These are phyloP conservation scores for Lipomyces chichibuensis DNA, from an alignment of 805 yeast species.

Conservation along the genomic window DNA sequence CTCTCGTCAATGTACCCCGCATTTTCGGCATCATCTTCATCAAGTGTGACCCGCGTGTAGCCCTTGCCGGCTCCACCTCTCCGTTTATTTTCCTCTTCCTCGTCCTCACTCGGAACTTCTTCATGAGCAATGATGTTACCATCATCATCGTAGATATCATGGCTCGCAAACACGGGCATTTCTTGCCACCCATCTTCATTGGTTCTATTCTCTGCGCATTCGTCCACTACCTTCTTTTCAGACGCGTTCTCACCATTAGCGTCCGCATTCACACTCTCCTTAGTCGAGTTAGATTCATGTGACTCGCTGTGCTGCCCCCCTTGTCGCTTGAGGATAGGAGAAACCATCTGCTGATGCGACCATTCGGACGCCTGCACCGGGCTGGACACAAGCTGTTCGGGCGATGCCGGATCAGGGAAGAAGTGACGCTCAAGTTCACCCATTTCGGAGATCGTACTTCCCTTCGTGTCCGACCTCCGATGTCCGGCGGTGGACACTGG, in stretches of 20 bases:
- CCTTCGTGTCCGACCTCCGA: not conserved
- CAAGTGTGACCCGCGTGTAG: constrained; percentile 86
- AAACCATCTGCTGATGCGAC: constrained; percentile 33
- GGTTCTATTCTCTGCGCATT: not conserved
- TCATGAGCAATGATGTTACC: constrained; percentile 49
- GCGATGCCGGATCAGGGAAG: constrained; percentile 22
- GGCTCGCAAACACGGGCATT: constrained; percentile 79
- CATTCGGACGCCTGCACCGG: constrained; percentile 24
- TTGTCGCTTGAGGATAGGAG: constrained; percentile 15
- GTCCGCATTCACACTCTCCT: not conserved
- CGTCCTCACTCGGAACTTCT: constrained; percentile 34
- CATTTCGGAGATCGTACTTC: constrained; percentile 1
- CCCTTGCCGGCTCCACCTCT: constrained; percentile 61
- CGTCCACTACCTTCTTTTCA: not conserved
- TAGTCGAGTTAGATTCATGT: not conserved
- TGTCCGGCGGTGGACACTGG: not conserved
- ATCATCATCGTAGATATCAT: constrained; percentile 77
- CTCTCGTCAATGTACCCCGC: constrained; percentile 54
- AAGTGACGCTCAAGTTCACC: constrained; percentile 30
- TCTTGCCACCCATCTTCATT: constrained; percentile 70
- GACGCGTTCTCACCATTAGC: not conserved
- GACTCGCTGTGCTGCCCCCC: not conserved
- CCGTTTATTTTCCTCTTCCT: constrained; percentile 37
- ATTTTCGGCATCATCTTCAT: constrained; percentile 80
- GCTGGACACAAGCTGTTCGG: not conserved